These are phyloP conservation scores for Citrus sp. DNA, from an alignment of 345 rosid species.

Conservation along the genomic window DNA sequence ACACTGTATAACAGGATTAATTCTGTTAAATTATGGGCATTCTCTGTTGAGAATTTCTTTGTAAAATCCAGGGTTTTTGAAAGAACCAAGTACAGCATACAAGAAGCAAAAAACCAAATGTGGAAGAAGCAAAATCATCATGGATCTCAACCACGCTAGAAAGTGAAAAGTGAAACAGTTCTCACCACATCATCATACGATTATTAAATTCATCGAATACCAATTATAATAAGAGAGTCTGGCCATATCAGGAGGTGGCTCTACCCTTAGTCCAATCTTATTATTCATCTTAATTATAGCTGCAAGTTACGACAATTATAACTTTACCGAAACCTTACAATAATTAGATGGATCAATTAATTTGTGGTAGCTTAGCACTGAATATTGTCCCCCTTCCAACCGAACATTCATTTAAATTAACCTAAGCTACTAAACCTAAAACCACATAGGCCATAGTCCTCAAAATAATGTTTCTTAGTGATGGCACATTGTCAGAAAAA, in stretches of 20 bases:
- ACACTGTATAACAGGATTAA: not conserved
- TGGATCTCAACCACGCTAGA: not conserved
- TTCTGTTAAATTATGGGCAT: not conserved
- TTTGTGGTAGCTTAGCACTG: not conserved
- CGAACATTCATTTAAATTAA: conserved; percentile 9
- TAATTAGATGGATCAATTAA: no score
- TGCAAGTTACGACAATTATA: no score
- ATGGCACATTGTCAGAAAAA: not conserved
- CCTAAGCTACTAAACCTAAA: not conserved
- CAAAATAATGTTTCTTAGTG: not conserved
- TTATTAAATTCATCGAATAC: no score
- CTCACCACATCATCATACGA: no score
- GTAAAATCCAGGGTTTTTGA: not conserved
- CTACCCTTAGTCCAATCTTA: no score
- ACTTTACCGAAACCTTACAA: no score
- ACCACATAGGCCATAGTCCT: conserved; percentile 9
- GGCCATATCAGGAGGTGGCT: no score
- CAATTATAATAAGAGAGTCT: no score
- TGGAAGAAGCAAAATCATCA: not conserved
- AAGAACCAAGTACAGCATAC: not conserved
- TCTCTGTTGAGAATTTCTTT: not conserved
- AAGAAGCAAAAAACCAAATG: not conserved
- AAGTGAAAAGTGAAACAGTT: no score
- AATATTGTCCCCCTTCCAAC: conserved; percentile 16
- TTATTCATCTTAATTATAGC: no score